Percentiles rank a stretch among this genome's conserved stretches.
Conservation (phyloP, 352 stramenopile species). For the Phytopythium delawarense region DNA sequence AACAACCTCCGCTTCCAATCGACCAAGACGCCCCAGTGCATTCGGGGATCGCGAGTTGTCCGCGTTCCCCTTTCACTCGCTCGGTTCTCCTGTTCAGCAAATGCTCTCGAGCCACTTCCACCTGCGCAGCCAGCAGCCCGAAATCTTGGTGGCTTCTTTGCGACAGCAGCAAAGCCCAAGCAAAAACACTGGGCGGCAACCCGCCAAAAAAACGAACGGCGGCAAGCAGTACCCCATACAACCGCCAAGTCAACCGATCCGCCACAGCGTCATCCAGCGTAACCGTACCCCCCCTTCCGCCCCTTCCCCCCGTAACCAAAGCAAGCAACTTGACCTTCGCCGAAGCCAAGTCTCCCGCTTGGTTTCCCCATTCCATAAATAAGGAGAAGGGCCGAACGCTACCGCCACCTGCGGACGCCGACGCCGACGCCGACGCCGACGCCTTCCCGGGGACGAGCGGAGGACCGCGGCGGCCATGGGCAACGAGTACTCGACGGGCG, state of each 20-base stretch:
- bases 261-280: neutral
- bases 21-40: too few species aligned
- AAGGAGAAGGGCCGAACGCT: neutral
- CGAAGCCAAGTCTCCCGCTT: neutral
- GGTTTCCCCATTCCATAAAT: neutral
- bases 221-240: neutral
- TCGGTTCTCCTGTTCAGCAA: too few species aligned
- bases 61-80: too few species aligned
- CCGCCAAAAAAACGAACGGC: neutral
- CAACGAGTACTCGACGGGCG: slow-evolving; percentile 49
- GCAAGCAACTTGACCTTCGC: neutral
- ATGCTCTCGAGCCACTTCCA: too few species aligned
- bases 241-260: neutral
- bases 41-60: too few species aligned
- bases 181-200: too few species aligned
- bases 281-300: neutral
- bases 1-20: too few species aligned
- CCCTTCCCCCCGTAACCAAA: neutral
- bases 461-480: slow-evolving; percentile 22
- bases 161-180: neutral
- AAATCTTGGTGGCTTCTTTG: neutral
- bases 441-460: neutral
- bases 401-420: too few species aligned
- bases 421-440: too few species aligned
- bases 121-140: neutral